A percentile compares a stretch with the other conserved stretches of the same genome.
Conservation (phyloP, 2,329 filamentous ascomycete genomes). For the Thielaviopsis punctulata region DNA sequence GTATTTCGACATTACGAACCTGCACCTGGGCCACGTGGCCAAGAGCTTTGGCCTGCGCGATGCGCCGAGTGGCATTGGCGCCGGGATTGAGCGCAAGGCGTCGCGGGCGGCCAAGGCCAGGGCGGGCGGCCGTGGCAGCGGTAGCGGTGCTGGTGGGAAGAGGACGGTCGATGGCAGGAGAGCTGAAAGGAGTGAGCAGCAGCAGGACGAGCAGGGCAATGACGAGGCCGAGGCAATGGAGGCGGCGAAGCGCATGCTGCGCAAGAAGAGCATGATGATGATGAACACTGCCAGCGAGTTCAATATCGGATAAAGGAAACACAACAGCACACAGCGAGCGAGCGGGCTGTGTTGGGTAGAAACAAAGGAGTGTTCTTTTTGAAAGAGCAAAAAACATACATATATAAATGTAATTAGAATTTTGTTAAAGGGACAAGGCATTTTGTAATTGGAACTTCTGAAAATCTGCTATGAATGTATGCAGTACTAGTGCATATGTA, state of each 20-base stretch:
- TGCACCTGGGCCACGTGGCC: conserved; percentile 83
- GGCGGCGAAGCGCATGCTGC: conserved; percentile 31
- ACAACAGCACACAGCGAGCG: neutral
- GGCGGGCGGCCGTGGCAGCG: conserved; percentile 19
- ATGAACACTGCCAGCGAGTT: conserved; percentile 49
- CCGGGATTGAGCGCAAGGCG: conserved; percentile 31
- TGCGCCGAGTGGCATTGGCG: conserved; percentile 65
- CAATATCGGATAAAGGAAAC: conserved; percentile 37
- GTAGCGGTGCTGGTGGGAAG: conserved; percentile 23
- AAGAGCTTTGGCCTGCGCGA: conserved; percentile 88
- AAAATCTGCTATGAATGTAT: too few relatives aligned
- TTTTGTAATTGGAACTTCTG: too few relatives aligned
- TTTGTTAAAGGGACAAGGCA: too few relatives aligned
- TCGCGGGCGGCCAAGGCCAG: conserved; percentile 20
- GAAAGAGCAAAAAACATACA: too few relatives aligned
- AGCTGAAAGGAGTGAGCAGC: conserved; percentile 10
- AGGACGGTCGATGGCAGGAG: conserved; percentile 20
- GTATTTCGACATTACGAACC: conserved; percentile 79
- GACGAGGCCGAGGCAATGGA: conserved; percentile 24
- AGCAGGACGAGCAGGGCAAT: conserved; percentile 17
- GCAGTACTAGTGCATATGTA: too few relatives aligned
- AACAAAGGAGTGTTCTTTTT: neutral
- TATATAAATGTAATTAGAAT: too few relatives aligned
- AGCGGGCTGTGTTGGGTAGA: neutral
- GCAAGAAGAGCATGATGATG: conserved; percentile 47